A percentile compares a stretch with the other conserved stretches of the same genome.
Evolutionary conservation across 495 filamentous ascomycete species (phyloP).

Genomic region (Penicillium coffeae): DNA sequence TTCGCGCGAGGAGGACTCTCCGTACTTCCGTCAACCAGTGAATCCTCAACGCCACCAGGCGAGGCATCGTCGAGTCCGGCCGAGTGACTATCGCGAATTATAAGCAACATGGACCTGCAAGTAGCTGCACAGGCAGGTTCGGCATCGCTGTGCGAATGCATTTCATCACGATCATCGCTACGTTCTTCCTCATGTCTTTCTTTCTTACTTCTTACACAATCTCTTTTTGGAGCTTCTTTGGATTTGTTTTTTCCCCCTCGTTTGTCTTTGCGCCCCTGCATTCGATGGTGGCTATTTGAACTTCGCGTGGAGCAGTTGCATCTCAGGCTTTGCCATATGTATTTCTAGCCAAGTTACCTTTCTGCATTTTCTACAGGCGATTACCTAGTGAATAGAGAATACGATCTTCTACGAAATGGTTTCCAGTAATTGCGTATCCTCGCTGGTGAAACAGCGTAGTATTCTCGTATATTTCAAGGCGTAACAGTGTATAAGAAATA

Average conservation of each 20-base stretch:
- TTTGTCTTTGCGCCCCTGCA: not conserved
- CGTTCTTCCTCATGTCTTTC: not conserved
- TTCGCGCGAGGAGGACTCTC: constrained; percentile 76
- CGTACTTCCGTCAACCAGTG: constrained; percentile 93
- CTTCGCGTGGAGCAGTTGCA: not conserved
- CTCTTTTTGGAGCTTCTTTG: not conserved
- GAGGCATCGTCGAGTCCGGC: constrained; percentile 68
- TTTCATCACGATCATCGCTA: not conserved
- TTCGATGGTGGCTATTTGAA: not conserved
- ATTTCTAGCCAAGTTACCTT: not conserved
- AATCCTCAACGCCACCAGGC: constrained; percentile 91
- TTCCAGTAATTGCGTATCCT: too few relatives aligned
- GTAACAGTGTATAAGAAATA: too few relatives aligned
- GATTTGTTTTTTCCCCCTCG: not conserved
- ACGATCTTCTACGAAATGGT: too few relatives aligned
- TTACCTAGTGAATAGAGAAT: not conserved
- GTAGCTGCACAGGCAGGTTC: too few relatives aligned
- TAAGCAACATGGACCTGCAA: constrained; percentile 37
- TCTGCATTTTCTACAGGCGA: not conserved
- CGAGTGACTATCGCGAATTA: constrained; percentile 86
- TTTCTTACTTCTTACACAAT: not conserved
- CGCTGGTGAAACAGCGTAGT: too few relatives aligned
- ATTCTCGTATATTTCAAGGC: too few relatives aligned
- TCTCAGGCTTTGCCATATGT: not conserved
- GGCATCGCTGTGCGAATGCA: not conserved